Evolutionary conservation across 768 basidiomycete species (phyloP).

Genomic region (Sutorius australiensis): DNA sequence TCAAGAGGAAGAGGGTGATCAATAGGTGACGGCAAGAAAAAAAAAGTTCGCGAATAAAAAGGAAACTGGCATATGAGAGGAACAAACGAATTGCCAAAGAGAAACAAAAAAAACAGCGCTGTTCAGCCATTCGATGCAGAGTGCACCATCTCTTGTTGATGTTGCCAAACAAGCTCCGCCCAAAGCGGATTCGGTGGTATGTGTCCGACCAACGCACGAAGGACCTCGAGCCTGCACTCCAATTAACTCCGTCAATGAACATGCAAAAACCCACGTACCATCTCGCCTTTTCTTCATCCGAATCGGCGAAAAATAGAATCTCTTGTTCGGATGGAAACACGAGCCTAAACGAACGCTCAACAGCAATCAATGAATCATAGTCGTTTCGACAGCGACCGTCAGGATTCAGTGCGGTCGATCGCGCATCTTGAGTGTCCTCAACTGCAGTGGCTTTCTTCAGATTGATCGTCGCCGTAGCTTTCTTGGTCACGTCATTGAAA

Average conservation of each 20-base stretch:
- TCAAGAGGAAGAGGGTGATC: not conserved
- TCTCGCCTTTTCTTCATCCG: conserved; percentile 77
- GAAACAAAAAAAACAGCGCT: conserved; percentile 7
- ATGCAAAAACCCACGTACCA: conserved; percentile 53
- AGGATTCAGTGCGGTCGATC: conserved; percentile 44
- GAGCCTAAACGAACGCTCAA: conserved; percentile 82
- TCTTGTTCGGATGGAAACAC: conserved; percentile 73
- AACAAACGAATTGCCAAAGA: conserved; percentile 10
- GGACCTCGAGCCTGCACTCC: conserved; percentile 70
- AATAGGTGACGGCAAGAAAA: not conserved
- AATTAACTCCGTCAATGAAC: not conserved
- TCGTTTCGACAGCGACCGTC: conserved; percentile 47
- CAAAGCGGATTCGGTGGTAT: conserved; percentile 92
- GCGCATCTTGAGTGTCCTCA: conserved; percentile 68
- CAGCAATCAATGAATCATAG: conserved; percentile 60
- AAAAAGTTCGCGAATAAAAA: conserved; percentile 1
- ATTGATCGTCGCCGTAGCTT: conserved; percentile 85
- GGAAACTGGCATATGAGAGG: not conserved
- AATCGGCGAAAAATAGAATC: conserved; percentile 90
- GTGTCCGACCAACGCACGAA: conserved; percentile 78
- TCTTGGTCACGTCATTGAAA: conserved; percentile 91
- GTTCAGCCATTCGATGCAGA: not conserved
- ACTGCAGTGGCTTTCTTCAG: conserved; percentile 77
- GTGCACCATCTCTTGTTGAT: conserved; percentile 49
- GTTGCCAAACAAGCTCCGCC: conserved; percentile 89